Evolutionary conservation across 306 rosid species (phyloP), one percentile per base, ranked within the genome.

Genomic region (Quercus gilva): DNA sequence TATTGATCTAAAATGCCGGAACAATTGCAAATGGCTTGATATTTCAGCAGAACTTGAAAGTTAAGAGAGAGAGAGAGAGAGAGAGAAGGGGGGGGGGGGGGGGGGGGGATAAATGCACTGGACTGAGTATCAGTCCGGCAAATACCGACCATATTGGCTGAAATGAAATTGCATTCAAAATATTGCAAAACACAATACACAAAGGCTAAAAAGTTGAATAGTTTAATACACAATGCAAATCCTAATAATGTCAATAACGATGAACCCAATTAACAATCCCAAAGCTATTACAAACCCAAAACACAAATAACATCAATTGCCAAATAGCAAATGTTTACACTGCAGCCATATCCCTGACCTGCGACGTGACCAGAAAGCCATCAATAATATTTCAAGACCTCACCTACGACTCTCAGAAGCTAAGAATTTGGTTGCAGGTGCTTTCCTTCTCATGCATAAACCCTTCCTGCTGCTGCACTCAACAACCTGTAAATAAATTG

Each of bases 401-500:
- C 51, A 26, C 49, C 21, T 15, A 28, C 20, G 2, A 6, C 33
- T 63, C 43, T 61, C 71, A 67, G 19, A 19, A 18, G 25, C 71
- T 19, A 13, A 33, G 21, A 21, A 67, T 18, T 67, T 31, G 49
- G 26, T 43, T 33, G 51, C 71, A 33, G 51, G 51, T 67, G 71
- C 71, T 65, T 65, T 65, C 71, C 19, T 63, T 17, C 57, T 51
- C 80, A 20, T 29, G 68, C 23, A 61, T 55, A 56, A 72, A 56
- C n/a, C 15, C 77, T 58, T n/a, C 52, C 67, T 74, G 75, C 49
- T 61, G 77, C 83, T 53, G 83, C 82, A 70, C 73, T 61, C 64
- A 52, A 75, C 74, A 81, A 87, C 94, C 94, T 92, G 97, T 92
- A 88, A 82, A 89, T 81, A 92, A 89, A 89, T 88, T 79, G 65